phyloP scores from a whole-genome alignment of 345 rosid species.

The Eucalyptus microcorys region DNA sequence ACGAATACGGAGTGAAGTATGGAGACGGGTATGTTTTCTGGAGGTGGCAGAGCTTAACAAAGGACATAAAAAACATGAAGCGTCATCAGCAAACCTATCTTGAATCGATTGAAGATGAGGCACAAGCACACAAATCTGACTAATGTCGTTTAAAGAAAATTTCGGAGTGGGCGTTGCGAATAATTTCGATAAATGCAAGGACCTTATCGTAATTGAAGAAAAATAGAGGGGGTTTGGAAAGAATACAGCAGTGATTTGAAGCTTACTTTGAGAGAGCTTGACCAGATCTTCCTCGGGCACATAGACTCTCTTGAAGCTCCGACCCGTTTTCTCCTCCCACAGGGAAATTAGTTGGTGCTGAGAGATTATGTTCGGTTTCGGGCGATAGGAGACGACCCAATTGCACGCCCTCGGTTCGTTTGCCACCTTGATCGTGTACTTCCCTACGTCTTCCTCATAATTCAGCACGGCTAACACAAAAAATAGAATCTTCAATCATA shows the following conservation, averaged over 20 bases:
- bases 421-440: constrained; percentile 21
- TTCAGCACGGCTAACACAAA: constrained; percentile 13
- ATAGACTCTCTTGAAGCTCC: constrained; percentile 3
- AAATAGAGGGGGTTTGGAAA: not conserved
- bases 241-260: not conserved
- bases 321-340: constrained; percentile 29
- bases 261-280: constrained; percentile 21
- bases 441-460: constrained; percentile 24
- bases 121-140: not conserved
- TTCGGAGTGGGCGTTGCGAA: not conserved
- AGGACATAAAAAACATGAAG: not conserved
- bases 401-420: constrained; percentile 19
- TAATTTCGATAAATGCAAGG: not conserved
- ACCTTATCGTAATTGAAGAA: not conserved
- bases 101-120: not conserved
- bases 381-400: constrained; percentile 3
- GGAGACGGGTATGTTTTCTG: constrained; percentile 5
- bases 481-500: not conserved
- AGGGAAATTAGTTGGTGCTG: constrained; percentile 17
- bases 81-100: not conserved
- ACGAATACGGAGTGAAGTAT: not conserved
- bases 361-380: constrained; percentile 3
- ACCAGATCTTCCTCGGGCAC: constrained; percentile 14
- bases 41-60: constrained; percentile 8
- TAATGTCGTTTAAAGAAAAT: not conserved